Evolutionary conservation across 179 eudicot species (phyloP).

Genomic region (Silene vulgaris): DNA sequence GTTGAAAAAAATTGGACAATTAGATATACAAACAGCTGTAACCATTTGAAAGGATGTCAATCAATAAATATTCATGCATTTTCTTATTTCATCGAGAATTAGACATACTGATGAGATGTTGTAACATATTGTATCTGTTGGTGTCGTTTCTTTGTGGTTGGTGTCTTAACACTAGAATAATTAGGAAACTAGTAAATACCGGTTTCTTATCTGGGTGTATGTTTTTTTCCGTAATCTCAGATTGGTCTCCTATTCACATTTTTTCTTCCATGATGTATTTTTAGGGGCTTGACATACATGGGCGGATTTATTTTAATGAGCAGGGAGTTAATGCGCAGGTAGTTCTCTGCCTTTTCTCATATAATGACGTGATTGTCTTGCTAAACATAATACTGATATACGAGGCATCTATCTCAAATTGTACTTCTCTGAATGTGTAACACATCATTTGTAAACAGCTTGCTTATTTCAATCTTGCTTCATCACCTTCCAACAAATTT

Average conservation of each 20-base stretch:
- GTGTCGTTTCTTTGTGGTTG: neutral
- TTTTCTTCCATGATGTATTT: conserved; percentile 17
- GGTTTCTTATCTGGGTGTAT: neutral
- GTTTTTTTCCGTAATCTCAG: neutral
- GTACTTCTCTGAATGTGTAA: neutral
- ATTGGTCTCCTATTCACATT: neutral
- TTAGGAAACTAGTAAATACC: no score
- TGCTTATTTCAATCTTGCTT: conserved; percentile 6
- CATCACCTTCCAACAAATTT: neutral
- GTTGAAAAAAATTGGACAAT: no score
- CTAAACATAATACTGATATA: neutral
- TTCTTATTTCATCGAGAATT: neutral
- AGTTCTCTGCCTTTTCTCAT: conserved; percentile 14
- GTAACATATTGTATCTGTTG: neutral
- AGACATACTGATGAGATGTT: neutral
- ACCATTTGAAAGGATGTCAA: neutral
- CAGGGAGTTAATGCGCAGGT: conserved; percentile 99
- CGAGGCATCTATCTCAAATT: neutral
- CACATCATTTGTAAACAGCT: neutral
- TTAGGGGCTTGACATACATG: conserved; percentile 77
- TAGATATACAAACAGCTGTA: neutral
- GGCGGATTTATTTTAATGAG: conserved; percentile 83
- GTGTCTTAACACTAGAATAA: no score
- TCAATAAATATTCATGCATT: neutral
- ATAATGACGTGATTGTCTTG: conserved; percentile 4